phyloP scores from a whole-genome alignment of 1,284 basidiomycete species.

The Melampsora americana region DNA sequence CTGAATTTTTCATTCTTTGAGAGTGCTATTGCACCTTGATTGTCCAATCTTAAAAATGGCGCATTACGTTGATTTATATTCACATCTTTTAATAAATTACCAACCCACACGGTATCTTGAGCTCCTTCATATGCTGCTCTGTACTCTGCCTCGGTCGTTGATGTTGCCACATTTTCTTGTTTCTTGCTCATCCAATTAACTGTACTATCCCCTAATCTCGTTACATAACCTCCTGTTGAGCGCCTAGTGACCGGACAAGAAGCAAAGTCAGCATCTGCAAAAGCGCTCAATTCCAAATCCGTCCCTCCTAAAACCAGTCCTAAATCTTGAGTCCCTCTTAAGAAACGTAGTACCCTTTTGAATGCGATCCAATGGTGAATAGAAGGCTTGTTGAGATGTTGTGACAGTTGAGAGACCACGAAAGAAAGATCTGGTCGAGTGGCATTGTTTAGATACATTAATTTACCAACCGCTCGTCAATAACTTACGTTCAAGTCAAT shows the following conservation, averaged over 20 bases:
- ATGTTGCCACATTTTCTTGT: too few species aligned
- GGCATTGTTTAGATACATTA: too few species aligned
- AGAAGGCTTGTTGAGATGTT: too few species aligned
- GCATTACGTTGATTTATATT: too few species aligned
- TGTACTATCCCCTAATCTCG: too few species aligned
- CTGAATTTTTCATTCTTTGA: not conserved
- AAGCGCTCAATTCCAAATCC: not conserved
- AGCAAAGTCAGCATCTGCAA: not conserved
- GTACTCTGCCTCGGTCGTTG: too few species aligned
- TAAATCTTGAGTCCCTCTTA: not conserved
- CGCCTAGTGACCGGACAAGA: not conserved
- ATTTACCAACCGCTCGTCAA: too few species aligned
- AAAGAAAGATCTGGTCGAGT: too few species aligned
- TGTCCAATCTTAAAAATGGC: not conserved
- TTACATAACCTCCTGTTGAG: too few species aligned
- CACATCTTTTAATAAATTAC: not conserved
- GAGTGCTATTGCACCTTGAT: constrained; percentile 7
- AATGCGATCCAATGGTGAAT: not conserved
- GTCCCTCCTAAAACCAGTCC: not conserved
- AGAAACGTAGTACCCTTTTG: not conserved
- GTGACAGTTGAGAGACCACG: too few species aligned
- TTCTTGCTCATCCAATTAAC: too few species aligned
- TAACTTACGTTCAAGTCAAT: not conserved
- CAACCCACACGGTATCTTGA: not conserved
- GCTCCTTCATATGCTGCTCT: not conserved